phyloP scores from a whole-genome alignment of 2,329 filamentous ascomycete species.

The Fusarium circinatum region DNA sequence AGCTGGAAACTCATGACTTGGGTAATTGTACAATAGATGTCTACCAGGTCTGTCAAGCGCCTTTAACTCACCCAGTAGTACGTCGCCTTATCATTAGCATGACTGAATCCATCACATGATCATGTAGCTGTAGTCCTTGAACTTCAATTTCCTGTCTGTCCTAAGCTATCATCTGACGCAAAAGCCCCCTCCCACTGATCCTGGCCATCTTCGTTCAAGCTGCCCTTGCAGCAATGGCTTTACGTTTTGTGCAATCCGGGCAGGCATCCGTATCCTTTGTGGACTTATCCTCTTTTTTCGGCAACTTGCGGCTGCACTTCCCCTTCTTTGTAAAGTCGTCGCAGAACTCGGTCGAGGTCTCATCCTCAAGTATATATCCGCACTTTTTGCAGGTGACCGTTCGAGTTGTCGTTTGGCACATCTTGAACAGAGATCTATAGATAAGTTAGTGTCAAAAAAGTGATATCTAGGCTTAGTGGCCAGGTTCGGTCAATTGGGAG shows the following conservation, averaged over 20 bases:
- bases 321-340: background rate
- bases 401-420: background rate
- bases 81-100: background rate
- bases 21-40: fast-evolving
- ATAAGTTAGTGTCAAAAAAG: fast-evolving
- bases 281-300: fast-evolving
- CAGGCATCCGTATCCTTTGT: background rate
- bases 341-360: background rate
- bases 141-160: fast-evolving
- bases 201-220: background rate
- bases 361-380: background rate
- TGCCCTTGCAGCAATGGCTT: background rate
- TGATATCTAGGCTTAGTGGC: too few relatives aligned
- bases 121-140: background rate
- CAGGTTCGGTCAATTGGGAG: fast-evolving
- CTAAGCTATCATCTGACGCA: background rate
- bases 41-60: too few relatives aligned
- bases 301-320: background rate
- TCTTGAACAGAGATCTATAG: fast-evolving
- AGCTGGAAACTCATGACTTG: too few relatives aligned
- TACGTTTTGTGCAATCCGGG: background rate
- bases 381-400: background rate
- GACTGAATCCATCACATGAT: fast-evolving
- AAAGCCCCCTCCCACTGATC: fast-evolving
- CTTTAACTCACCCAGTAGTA: background rate